phyloP scores from a whole-genome alignment of 176 grass and related monocot genomes.

The Oryza glumipatula region DNA sequence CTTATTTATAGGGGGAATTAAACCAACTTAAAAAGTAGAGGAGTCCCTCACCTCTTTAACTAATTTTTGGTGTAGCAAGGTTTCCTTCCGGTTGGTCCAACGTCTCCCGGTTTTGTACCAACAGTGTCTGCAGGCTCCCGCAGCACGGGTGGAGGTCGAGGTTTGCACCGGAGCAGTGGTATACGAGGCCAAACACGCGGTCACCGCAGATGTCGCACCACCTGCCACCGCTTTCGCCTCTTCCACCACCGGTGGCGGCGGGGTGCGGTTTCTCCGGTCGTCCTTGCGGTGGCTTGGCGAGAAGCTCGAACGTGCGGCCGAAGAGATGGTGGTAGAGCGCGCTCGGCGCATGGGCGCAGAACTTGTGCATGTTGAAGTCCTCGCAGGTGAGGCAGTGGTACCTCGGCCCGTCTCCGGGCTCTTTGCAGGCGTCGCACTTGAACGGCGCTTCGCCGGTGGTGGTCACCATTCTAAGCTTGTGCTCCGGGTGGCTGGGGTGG shows the following conservation, averaged over 20 bases:
- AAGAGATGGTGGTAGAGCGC: too few relatives aligned
- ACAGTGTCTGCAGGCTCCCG: neutral
- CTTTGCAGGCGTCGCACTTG: conserved; percentile 22
- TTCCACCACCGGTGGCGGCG: too few relatives aligned
- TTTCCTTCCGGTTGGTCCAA: too few relatives aligned
- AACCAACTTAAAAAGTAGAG: too few relatives aligned
- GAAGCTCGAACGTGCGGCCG: too few relatives aligned
- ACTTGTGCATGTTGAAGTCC: conserved; percentile 7
- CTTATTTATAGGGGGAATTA: too few relatives aligned
- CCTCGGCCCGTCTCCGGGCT: neutral
- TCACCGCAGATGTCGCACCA: conserved; percentile 2
- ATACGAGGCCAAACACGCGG: neutral
- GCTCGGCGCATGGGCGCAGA: neutral
- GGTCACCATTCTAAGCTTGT: conserved; percentile 20
- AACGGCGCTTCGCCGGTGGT: neutral
- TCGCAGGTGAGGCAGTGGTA: neutral
- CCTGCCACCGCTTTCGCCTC: too few relatives aligned
- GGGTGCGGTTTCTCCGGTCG: too few relatives aligned
- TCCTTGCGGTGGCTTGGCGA: too few relatives aligned
- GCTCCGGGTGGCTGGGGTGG: neutral
- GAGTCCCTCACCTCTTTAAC: too few relatives aligned
- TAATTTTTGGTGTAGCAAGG: too few relatives aligned
- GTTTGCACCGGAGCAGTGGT: neutral
- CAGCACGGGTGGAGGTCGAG: conserved; percentile 22
- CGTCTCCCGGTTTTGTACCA: too few relatives aligned